Conservation (phyloP, 176 grass and related monocot species). For the Chrysopogon serrulatus region DNA sequence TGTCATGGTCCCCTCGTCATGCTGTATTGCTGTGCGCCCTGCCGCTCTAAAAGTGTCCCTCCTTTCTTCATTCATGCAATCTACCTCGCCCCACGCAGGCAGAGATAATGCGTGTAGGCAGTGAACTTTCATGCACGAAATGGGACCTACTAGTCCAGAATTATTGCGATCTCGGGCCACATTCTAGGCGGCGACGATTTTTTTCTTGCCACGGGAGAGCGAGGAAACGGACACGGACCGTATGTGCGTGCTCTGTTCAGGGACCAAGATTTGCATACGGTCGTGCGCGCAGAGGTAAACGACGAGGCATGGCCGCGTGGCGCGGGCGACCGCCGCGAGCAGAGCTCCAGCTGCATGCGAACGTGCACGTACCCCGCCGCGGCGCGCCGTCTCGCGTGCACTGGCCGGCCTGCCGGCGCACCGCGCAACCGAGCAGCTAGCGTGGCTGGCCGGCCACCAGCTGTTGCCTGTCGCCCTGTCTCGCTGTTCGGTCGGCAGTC, state of each 20-base stretch:
- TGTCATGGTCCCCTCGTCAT: background rate
- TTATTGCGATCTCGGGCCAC: background rate
- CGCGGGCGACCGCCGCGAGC: too few species aligned
- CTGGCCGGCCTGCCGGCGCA: background rate
- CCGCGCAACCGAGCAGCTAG: background rate
- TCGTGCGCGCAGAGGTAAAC: background rate
- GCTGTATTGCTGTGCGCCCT: background rate
- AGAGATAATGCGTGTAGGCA: background rate
- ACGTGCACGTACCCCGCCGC: too few species aligned
- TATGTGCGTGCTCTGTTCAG: background rate
- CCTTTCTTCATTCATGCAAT: background rate
- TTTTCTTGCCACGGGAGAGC: background rate
- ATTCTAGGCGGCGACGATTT: background rate
- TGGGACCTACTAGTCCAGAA: background rate
- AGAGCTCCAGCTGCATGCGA: background rate
- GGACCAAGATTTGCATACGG: background rate
- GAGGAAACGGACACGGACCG: background rate
- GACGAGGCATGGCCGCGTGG: background rate
- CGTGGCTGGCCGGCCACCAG: background rate
- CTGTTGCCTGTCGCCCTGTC: background rate
- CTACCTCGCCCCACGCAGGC: background rate
- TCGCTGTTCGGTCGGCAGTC: too few species aligned
- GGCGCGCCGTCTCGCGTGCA: background rate
- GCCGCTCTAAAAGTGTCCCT: background rate
- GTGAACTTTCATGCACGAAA: background rate